Evolutionary conservation across 2,329 filamentous ascomycete genomes (phyloP).

Genomic region (Colletotrichum ledebouriae): DNA sequence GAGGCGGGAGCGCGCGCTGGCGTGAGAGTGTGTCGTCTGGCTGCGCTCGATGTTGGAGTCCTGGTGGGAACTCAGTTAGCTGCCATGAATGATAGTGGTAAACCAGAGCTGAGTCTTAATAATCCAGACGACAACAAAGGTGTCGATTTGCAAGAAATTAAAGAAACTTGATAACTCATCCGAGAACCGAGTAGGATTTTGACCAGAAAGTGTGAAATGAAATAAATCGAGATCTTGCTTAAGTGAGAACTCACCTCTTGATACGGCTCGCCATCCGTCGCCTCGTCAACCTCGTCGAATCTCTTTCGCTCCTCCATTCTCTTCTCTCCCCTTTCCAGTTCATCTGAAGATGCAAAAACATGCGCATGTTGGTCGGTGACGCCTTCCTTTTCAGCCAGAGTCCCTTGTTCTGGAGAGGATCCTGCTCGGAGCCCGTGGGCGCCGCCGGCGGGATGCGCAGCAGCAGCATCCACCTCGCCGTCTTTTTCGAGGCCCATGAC

Average conservation of each 20-base stretch:
- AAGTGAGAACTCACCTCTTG: conserved; percentile 25
- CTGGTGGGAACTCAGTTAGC: conserved; percentile 1
- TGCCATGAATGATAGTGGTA: neutral
- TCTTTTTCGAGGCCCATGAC: conserved; percentile 33
- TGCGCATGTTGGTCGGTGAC: neutral
- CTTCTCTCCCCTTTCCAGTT: conserved; percentile 19
- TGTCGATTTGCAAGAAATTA: neutral
- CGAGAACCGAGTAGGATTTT: neutral
- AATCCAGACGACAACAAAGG: too few relatives aligned
- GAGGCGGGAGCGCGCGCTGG: conserved; percentile 46
- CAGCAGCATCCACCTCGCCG: conserved; percentile 20
- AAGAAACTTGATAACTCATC: neutral
- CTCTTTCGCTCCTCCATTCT: conserved; percentile 35
- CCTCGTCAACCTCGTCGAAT: conserved; percentile 35
- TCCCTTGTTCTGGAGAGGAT: conserved; percentile 20
- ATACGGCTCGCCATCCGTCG: conserved; percentile 38
- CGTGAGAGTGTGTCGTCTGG: conserved; percentile 27
- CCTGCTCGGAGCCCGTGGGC: conserved; percentile 36
- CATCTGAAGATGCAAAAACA: conserved; percentile 14
- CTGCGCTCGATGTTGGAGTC: conserved; percentile 24
- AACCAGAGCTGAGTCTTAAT: neutral
- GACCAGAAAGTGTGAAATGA: too few relatives aligned
- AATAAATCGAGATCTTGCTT: too few relatives aligned
- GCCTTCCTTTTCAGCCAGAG: conserved; percentile 30
- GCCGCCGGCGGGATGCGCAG: neutral